A percentile compares a stretch with the other conserved stretches of the same genome.
phyloP scores from a whole-genome alignment of 257 asterid species.

The Przewalskia tangutica region DNA sequence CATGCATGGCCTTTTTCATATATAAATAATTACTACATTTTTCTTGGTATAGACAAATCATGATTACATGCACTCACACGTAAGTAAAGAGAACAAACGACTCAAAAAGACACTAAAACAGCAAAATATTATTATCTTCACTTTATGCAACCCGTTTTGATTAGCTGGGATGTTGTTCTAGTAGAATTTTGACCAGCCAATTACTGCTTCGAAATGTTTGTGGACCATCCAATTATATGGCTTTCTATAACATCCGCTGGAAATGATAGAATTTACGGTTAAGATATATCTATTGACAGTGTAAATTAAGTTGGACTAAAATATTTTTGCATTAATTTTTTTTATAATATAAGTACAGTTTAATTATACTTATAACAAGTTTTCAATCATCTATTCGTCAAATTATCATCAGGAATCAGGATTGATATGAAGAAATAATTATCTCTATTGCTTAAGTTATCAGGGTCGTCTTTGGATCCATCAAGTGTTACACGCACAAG shows the following conservation, averaged over 20 bases:
- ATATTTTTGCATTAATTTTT: too few relatives aligned
- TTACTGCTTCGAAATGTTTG: not conserved
- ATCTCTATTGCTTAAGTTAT: not conserved
- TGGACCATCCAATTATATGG: slow-evolving; percentile 23
- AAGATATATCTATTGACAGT: too few relatives aligned
- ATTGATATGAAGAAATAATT: too few relatives aligned
- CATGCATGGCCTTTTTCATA: not conserved
- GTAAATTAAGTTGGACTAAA: too few relatives aligned
- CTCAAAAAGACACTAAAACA: not conserved
- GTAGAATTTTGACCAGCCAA: slow-evolving; percentile 3
- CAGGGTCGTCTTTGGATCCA: too few relatives aligned
- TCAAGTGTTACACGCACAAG: too few relatives aligned
- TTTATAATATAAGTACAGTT: too few relatives aligned
- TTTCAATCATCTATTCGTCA: not conserved
- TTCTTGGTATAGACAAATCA: not conserved
- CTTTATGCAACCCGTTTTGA: not conserved
- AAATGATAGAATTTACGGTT: not conserved
- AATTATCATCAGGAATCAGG: too few relatives aligned
- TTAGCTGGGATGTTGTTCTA: not conserved
- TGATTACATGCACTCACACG: not conserved
- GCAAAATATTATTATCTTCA: not conserved
- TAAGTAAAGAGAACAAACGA: not conserved
- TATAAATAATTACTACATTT: not conserved
- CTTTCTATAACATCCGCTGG: not conserved
- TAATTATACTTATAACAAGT: not conserved